Evolutionary conservation across 2,329 filamentous ascomycete genomes (phyloP).

Genomic region (Myriosclerotinia duriaeana): DNA sequence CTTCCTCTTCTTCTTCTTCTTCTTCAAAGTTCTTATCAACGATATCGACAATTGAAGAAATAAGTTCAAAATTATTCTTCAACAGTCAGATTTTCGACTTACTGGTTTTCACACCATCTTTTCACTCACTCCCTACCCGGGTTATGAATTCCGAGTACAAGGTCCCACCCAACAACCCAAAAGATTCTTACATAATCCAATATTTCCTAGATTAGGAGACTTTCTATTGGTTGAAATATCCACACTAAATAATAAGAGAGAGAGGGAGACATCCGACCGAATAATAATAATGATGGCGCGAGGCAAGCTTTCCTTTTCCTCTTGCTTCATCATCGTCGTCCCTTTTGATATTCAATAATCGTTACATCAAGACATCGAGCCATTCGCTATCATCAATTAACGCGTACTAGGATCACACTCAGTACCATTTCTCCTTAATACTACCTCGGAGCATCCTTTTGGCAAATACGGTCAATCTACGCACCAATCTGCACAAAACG

Average conservation of each 20-base stretch:
- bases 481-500: background rate
- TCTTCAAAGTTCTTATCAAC: background rate
- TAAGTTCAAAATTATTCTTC: background rate
- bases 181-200: conserved; percentile 11
- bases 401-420: background rate
- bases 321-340: conserved; percentile 6
- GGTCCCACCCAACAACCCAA: background rate
- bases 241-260: conserved; percentile 5
- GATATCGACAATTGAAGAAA: background rate
- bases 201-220: background rate
- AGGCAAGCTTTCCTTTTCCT: conserved; percentile 17
- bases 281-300: background rate
- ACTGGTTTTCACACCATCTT: background rate
- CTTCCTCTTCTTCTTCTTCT: background rate
- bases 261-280: background rate
- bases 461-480: background rate
- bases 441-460: background rate
- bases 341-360: conserved; percentile 12
- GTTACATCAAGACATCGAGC: conserved; percentile 21
- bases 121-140: background rate
- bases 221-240: conserved; percentile 8
- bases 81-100: background rate
- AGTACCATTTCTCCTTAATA: background rate
- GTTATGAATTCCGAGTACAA: background rate
- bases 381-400: conserved; percentile 15